These are phyloP conservation scores for Cornus suecica DNA, from an alignment of 148 eudicot species.

Conservation along the genomic window DNA sequence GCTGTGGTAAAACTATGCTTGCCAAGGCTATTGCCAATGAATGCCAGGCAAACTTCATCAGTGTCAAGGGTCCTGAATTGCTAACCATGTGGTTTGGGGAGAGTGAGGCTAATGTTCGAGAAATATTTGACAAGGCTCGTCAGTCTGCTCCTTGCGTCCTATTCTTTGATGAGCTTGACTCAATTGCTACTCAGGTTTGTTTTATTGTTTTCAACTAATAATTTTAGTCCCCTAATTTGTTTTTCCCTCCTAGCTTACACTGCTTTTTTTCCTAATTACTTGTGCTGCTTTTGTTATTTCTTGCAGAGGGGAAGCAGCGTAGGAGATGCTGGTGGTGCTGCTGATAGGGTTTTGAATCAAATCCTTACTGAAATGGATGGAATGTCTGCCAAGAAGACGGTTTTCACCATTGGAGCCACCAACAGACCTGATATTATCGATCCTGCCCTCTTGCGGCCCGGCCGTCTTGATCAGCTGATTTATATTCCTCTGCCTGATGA, in stretches of 20 bases:
- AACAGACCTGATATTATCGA: slow-evolving; percentile 91
- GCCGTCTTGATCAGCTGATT: slow-evolving; percentile 85
- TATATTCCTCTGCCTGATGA: slow-evolving; percentile 92
- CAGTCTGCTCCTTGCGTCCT: slow-evolving; percentile 85
- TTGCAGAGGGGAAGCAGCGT: slow-evolving; percentile 72
- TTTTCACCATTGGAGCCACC: slow-evolving; percentile 85
- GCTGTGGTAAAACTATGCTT: slow-evolving; percentile 83
- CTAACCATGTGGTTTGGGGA: slow-evolving; percentile 97
- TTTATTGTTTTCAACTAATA: not conserved
- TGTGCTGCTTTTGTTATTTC: not conserved
- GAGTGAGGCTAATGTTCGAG: slow-evolving; percentile 89
- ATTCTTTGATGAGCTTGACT: slow-evolving; percentile 87
- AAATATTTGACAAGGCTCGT: slow-evolving; percentile 86
- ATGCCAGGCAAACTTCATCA: slow-evolving; percentile 87
- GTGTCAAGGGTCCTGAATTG: slow-evolving; percentile 83
- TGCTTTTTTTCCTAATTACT: not conserved
- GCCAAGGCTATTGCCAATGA: slow-evolving; percentile 97
- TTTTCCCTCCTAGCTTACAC: not conserved
- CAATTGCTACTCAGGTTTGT: slow-evolving; percentile 87
- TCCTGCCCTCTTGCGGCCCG: slow-evolving; percentile 80
- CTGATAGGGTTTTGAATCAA: slow-evolving; percentile 84
- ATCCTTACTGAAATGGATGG: slow-evolving; percentile 93
- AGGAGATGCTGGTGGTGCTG: slow-evolving; percentile 98
- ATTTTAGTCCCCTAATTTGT: not conserved
- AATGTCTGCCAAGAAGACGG: slow-evolving; percentile 89